phyloP scores from a whole-genome alignment of 176 grass and related monocot genomes.

The Ensete glaucum region DNA sequence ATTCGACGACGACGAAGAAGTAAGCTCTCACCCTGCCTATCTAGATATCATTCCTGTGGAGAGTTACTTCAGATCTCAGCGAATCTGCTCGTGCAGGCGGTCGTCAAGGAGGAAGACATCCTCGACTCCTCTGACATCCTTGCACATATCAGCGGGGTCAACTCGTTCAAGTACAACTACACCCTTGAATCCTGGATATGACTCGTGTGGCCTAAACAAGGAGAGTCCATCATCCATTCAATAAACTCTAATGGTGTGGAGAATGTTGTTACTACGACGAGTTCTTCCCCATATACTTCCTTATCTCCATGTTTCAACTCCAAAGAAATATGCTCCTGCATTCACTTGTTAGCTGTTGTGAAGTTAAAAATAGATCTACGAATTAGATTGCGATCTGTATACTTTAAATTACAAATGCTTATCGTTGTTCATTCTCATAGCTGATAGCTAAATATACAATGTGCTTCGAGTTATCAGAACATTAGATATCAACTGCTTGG shows the following conservation, averaged over 20 bases:
- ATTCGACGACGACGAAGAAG: constrained; percentile 51
- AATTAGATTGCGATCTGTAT: too few relatives aligned
- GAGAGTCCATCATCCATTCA: constrained; percentile 25
- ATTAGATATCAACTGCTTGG: too few relatives aligned
- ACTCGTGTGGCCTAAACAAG: constrained; percentile 15
- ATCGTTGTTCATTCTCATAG: too few relatives aligned
- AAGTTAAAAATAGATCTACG: too few relatives aligned
- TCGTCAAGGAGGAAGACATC: constrained; percentile 58
- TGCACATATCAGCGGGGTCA: constrained; percentile 49
- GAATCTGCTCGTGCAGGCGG: constrained; percentile 16
- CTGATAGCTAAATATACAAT: too few relatives aligned
- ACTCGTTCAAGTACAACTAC: constrained; percentile 49
- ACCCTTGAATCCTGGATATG: constrained; percentile 62
- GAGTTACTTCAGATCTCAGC: neutral
- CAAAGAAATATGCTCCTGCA: too few relatives aligned
- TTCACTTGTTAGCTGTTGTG: too few relatives aligned
- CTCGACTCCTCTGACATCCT: constrained; percentile 49
- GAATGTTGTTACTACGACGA: too few relatives aligned
- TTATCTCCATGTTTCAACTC: too few relatives aligned
- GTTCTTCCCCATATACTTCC: too few relatives aligned
- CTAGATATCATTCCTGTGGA: neutral
- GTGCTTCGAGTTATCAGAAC: too few relatives aligned
- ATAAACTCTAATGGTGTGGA: constrained; percentile 19
- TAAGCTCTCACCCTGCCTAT: constrained; percentile 10
- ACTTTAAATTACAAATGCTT: too few relatives aligned